Conservation (phyloP, 352 stramenopile genomes). For the Pythium insidiosum region DNA sequence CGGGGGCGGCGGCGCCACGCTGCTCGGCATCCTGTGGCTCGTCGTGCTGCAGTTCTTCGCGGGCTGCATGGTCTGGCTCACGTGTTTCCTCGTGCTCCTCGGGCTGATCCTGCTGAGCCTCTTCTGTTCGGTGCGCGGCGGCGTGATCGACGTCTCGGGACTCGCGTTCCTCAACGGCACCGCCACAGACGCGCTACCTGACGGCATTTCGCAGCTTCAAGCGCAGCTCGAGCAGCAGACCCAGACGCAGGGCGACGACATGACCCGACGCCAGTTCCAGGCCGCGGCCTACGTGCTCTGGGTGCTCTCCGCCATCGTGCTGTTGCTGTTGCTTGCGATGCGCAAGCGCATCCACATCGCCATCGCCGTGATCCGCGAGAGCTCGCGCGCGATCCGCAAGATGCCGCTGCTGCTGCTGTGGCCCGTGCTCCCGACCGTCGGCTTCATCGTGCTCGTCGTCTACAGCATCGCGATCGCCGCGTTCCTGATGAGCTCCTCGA, state of each 20-base stretch:
- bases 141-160: slow-evolving; percentile 39
- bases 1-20: slow-evolving; percentile 38
- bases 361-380: slow-evolving; percentile 65
- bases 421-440: slow-evolving; percentile 39
- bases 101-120: slow-evolving; percentile 59
- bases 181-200: slow-evolving; percentile 7
- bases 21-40: slow-evolving; percentile 63
- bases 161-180: slow-evolving; percentile 41
- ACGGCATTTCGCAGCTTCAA: slow-evolving; percentile 20
- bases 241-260: slow-evolving; percentile 18
- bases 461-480: slow-evolving; percentile 48
- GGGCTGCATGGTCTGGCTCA: slow-evolving; percentile 73
- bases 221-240: slow-evolving; percentile 22
- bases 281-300: slow-evolving; percentile 52
- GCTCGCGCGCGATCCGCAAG: slow-evolving; percentile 47
- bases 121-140: slow-evolving; percentile 66
- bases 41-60: slow-evolving; percentile 73
- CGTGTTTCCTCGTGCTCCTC: slow-evolving; percentile 52
- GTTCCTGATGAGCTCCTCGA: slow-evolving; percentile 51
- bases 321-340: slow-evolving; percentile 63
- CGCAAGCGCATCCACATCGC: slow-evolving; percentile 56
- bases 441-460: slow-evolving; percentile 45
- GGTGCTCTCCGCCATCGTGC: slow-evolving; percentile 31
- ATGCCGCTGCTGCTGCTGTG: slow-evolving; percentile 56
- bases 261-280: slow-evolving; percentile 51